Conservation (phyloP, 75 land plant species). For the Pseudotsuga menziesii region DNA sequence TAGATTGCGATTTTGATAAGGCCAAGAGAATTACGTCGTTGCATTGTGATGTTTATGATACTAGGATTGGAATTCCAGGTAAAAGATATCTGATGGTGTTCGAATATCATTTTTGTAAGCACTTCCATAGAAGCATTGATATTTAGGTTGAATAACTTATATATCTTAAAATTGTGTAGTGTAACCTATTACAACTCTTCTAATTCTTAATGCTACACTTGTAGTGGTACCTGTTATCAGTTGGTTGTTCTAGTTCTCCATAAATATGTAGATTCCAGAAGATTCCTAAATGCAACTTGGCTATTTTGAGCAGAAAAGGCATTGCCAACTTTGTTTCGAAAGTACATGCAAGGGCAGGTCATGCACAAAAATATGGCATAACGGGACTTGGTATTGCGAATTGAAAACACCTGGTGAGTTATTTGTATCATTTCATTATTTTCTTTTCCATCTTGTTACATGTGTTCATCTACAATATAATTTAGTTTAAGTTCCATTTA, state of each 20-base stretch:
- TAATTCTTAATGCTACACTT: not conserved
- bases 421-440: not conserved
- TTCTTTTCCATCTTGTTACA: not conserved
- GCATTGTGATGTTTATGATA: conserved; percentile 70
- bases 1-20: conserved; percentile 6
- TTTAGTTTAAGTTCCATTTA: not conserved
- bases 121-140: conserved; percentile 26
- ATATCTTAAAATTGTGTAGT: not conserved
- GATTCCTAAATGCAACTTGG: not conserved
- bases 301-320: conserved; percentile 52
- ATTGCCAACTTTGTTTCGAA: conserved; percentile 61
- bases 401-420: conserved; percentile 75
- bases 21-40: conserved; percentile 51
- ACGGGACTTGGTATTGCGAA: conserved; percentile 89
- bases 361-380: conserved; percentile 85
- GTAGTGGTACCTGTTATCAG: not conserved
- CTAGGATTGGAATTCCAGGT: conserved; percentile 96
- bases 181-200: not conserved
- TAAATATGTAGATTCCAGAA: not conserved
- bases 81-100: not conserved
- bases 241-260: not conserved
- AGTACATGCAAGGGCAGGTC: conserved; percentile 86
- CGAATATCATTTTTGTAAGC: not conserved
- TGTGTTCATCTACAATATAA: not conserved
- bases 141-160: not conserved